These are phyloP conservation scores for Taphrina deformans DNA, from an alignment of 1,139 yeast genomes.

Conservation along the genomic window DNA sequence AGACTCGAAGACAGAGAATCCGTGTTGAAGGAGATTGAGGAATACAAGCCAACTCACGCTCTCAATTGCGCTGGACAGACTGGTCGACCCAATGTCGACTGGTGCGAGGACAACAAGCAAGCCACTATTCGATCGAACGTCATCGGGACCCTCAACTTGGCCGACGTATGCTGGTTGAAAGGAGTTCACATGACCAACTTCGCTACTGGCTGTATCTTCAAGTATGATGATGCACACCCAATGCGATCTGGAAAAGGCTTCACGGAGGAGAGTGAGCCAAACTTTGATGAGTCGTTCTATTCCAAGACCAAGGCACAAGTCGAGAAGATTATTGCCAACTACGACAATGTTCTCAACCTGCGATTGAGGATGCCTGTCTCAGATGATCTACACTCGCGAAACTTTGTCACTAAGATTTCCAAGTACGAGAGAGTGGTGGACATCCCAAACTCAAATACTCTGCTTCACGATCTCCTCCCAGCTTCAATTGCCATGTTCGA, in stretches of 20 bases:
- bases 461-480: conserved; percentile 31
- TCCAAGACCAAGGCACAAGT: conserved; percentile 30
- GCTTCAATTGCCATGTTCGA: conserved; percentile 22
- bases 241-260: conserved; percentile 33
- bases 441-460: conserved; percentile 32
- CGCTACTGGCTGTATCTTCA: conserved; percentile 33
- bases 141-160: conserved; percentile 59
- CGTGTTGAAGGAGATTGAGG: conserved; percentile 26
- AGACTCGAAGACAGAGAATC: conserved; percentile 29
- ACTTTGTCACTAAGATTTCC: conserved; percentile 32
- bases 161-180: conserved; percentile 44
- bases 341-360: conserved; percentile 31
- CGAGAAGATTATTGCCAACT: conserved; percentile 28
- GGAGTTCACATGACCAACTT: conserved; percentile 33
- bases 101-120: conserved; percentile 34
- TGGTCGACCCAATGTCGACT: conserved; percentile 32
- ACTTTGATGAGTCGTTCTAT: conserved; percentile 32
- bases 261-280: conserved; percentile 30
- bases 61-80: conserved; percentile 33
- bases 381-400: conserved; percentile 31
- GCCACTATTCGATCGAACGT: conserved; percentile 43
- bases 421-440: conserved; percentile 32
- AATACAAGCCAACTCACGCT: conserved; percentile 32
- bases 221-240: conserved; percentile 31
- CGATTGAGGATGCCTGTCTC: conserved; percentile 33